Evolutionary conservation across 345 rosid genomes (phyloP), one percentile per base, ranked within the genome.

Genomic region (Eucalyptus dawsonii): DNA sequence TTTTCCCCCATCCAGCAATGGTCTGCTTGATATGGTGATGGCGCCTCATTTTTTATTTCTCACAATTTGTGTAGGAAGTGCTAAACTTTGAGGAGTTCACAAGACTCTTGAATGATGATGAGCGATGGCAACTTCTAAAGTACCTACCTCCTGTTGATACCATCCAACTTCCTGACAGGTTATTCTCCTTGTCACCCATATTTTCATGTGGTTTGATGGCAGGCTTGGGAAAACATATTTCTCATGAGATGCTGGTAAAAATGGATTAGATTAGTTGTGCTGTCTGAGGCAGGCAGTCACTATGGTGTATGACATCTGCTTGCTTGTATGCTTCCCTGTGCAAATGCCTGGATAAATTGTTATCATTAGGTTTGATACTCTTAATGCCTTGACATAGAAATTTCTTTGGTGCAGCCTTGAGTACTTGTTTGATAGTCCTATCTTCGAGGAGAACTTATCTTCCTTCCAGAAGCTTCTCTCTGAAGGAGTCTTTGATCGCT

Each of bases 381-480:
- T 76, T 76, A 56, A 49, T 69, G 86, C 50, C 27, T 88, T 88
- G 60, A 67, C 56, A 21, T 62, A 24, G 21, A 50, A 67, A n/a
- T 34, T 88, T 89, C 51, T 93, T 91, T 87, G 87, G 80, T 93
- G 94, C 96, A 97, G 99, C 96, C 94, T 95, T 89, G 88, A 90
- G 92, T 91, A 88, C 93, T 92, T 97, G 98, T 97, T 96, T 62
- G 95, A 95, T 90, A 95, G 97, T 94, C 94, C 93, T 90, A 98
- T 95, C 87, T 96, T 96, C 94, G 96, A 96, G 96, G 97, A 97
- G 92, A 96, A 97, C 90, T 88, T 95, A 91, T 91, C 93, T 87
- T 92, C 93, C 92, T 95, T 94, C 90, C 97, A 96, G 92, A 92
- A 95, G 89, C 93, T 97, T 90, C 95, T 96, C 67, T 94, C 91